Percentiles rank a stretch among this genome's conserved stretches.
Conservation (phyloP, 352 stramenopile species). For the Phytophthora pistaciae region DNA sequence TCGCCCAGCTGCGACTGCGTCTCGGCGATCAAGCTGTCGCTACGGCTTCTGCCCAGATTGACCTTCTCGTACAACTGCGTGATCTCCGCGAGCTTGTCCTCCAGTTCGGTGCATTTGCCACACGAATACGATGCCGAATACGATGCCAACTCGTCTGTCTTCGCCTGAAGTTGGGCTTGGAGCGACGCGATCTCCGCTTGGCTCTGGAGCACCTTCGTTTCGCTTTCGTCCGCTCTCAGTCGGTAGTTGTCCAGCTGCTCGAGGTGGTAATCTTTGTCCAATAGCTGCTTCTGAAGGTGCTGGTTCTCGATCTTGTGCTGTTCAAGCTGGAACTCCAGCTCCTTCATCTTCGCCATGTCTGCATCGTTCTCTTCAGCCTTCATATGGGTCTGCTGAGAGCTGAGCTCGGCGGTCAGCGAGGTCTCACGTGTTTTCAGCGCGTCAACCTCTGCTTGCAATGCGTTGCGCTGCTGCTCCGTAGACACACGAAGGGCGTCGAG, state of each 20-base stretch:
- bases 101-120: constrained; percentile 49
- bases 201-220: constrained; percentile 44
- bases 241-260: constrained; percentile 66
- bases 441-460: constrained; percentile 49
- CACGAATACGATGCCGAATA: constrained; percentile 43
- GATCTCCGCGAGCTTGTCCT: constrained; percentile 61
- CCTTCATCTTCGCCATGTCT: constrained; percentile 37
- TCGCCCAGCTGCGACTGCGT: constrained; percentile 51
- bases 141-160: constrained; percentile 37
- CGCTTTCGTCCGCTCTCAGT: constrained; percentile 53
- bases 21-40: constrained; percentile 66
- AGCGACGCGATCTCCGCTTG: constrained; percentile 45
- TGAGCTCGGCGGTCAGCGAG: constrained; percentile 42
- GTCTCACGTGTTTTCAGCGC: constrained; percentile 45
- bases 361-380: constrained; percentile 39
- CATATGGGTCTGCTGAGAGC: constrained; percentile 40
- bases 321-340: constrained; percentile 60
- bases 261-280: constrained; percentile 72
- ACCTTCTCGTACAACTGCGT: constrained; percentile 65
- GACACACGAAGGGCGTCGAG: constrained; percentile 49
- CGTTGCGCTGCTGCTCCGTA: constrained; percentile 46
- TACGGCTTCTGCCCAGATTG: constrained; percentile 63
- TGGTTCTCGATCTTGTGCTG: constrained; percentile 84
- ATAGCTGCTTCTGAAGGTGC: constrained; percentile 72
- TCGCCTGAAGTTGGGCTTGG: constrained; percentile 43